A percentile compares a stretch with the other conserved stretches of the same genome.
Conservation (phyloP, 2,329 filamentous ascomycete genomes). For the Neonectria faginata region DNA sequence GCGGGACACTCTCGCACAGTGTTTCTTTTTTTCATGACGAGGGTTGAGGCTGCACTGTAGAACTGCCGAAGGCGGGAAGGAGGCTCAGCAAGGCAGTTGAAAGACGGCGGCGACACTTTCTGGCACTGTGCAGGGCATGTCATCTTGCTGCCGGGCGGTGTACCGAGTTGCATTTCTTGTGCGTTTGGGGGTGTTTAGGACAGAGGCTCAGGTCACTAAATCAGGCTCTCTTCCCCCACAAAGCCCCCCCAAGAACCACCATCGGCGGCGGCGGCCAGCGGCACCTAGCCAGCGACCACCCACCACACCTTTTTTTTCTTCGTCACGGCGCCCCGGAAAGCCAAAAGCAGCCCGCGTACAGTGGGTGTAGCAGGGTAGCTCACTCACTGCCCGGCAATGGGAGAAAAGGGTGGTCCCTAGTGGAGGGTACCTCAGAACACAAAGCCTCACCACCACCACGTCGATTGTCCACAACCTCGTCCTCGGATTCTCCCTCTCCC, state of each 20-base stretch:
- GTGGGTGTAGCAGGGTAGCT: neutral
- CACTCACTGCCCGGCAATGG: conserved; percentile 1
- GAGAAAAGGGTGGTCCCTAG: conserved; percentile 22
- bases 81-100: neutral
- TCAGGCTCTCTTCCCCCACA: conserved; percentile 6
- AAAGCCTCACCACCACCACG: conserved; percentile 56
- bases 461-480: conserved; percentile 46
- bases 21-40: neutral
- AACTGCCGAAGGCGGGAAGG: conserved; percentile 8
- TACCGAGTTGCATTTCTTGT: neutral
- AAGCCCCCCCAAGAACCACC: conserved; percentile 6
- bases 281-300: conserved; percentile 19
- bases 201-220: conserved; percentile 9
- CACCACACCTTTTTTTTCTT: conserved; percentile 25
- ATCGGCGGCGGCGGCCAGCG: conserved; percentile 14
- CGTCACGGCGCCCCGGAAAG: neutral
- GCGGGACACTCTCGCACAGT: conserved; percentile 18
- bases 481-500: conserved; percentile 45
- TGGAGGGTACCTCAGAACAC: conserved; percentile 48
- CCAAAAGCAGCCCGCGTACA: conserved; percentile 39
- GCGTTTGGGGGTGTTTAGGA: conserved; percentile 1
- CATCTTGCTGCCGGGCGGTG: conserved; percentile 2
- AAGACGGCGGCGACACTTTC: neutral
- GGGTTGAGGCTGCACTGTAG: neutral
- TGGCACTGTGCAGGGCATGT: neutral